Percentiles rank a stretch among this genome's conserved stretches.
Conservation (phyloP, 164 flowering plant species). For the Cinnamomum micranthum region DNA sequence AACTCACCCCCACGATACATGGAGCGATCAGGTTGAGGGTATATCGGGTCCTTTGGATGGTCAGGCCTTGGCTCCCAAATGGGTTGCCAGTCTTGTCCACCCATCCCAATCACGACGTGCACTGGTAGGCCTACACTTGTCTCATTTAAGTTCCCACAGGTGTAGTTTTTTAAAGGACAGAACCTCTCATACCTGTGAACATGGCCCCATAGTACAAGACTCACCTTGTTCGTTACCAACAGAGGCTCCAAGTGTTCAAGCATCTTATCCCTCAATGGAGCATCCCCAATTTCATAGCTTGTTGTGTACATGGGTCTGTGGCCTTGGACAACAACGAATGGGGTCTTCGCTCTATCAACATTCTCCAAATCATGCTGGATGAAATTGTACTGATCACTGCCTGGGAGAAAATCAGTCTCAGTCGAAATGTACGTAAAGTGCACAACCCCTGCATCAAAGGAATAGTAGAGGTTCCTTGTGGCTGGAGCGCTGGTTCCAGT, state of each 20-base stretch:
- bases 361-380: conserved; percentile 68
- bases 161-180: conserved; percentile 80
- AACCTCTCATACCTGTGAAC: conserved; percentile 94
- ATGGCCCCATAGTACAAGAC: conserved; percentile 93
- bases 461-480: conserved; percentile 79
- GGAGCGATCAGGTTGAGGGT: conserved; percentile 72
- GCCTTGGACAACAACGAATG: conserved; percentile 91
- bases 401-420: conserved; percentile 87
- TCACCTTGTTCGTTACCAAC: conserved; percentile 73
- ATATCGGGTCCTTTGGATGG: conserved; percentile 64
- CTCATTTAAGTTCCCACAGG: conserved; percentile 45
- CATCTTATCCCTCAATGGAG: conserved; percentile 56
- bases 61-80: conserved; percentile 76
- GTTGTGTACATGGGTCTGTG: conserved; percentile 99
- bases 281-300: conserved; percentile 57
- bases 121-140: conserved; percentile 43
- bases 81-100: conserved; percentile 95
- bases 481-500: conserved; percentile 76
- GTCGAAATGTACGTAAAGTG: conserved; percentile 91
- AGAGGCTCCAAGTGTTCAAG: conserved; percentile 73
- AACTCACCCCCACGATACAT: conserved; percentile 85
- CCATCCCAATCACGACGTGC: conserved; percentile 98
- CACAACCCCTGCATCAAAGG: conserved; percentile 68
- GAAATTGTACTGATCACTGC: conserved; percentile 74
- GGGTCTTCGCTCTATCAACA: conserved; percentile 66